A percentile compares a stretch with the other conserved stretches of the same genome.
Evolutionary conservation across 164 flowering plant genomes (phyloP).

Genomic region (Liquidambar formosana): DNA sequence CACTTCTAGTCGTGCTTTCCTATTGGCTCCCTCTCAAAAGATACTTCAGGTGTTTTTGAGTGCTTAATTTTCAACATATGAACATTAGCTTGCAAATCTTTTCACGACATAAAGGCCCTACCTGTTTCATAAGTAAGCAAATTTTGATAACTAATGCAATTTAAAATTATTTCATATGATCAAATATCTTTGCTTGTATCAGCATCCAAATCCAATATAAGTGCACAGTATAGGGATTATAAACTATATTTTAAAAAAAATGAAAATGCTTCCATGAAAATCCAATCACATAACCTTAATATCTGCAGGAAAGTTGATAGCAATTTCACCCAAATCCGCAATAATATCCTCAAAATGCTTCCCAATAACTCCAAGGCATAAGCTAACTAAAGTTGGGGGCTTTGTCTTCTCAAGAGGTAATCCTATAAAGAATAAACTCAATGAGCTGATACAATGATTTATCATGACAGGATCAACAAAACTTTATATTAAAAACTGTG

Average conservation of each 20-base stretch:
- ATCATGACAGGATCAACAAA: too few relatives aligned
- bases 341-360: constrained; percentile 74
- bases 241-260: background rate
- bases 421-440: constrained; percentile 28
- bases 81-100: too few relatives aligned
- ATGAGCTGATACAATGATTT: background rate
- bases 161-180: too few relatives aligned
- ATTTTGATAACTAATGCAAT: too few relatives aligned
- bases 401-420: constrained; percentile 27
- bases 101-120: too few relatives aligned
- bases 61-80: too few relatives aligned
- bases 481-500: too few relatives aligned
- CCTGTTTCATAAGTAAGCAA: too few relatives aligned
- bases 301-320: constrained; percentile 59
- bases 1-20: too few relatives aligned
- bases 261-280: background rate
- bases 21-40: too few relatives aligned
- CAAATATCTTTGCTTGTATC: too few relatives aligned
- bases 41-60: too few relatives aligned
- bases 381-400: constrained; percentile 50
- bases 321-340: constrained; percentile 55
- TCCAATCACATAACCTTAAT: constrained; percentile 48
- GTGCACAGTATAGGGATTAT: background rate
- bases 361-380: constrained; percentile 81
- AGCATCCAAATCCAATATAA: background rate